Evolutionary conservation across 2,329 filamentous ascomycete species (phyloP).

Genomic region (Calonectria pseudoturangicola): DNA sequence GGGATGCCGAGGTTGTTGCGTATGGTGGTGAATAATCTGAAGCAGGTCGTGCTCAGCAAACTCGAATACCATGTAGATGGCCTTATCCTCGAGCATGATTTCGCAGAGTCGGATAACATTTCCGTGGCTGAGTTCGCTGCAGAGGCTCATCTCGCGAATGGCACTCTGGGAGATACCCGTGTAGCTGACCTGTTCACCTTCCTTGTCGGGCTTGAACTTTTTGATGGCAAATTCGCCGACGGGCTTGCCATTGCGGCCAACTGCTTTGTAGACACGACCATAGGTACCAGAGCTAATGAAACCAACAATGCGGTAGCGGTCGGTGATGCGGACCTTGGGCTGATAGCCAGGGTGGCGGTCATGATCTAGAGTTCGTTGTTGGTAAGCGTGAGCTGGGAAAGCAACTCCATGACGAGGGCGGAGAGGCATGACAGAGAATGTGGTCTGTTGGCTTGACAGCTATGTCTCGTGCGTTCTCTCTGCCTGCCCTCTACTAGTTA

Average conservation of each 20-base stretch:
- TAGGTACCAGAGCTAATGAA: slow-evolving; percentile 99
- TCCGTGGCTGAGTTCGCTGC: slow-evolving; percentile 90
- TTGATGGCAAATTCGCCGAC: slow-evolving; percentile 95
- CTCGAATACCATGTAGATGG: slow-evolving; percentile 99
- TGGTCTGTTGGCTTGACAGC: background rate
- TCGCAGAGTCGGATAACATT: slow-evolving; percentile 95
- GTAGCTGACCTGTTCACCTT: slow-evolving; percentile 95
- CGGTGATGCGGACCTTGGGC: slow-evolving; percentile 90
- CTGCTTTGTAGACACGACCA: slow-evolving; percentile 97
- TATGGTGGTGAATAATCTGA: slow-evolving; percentile 99
- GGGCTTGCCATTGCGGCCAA: slow-evolving; percentile 74
- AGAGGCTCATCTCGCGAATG: slow-evolving; percentile 97
- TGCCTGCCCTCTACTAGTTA: slow-evolving; percentile 19
- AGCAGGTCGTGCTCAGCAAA: slow-evolving; percentile 98
- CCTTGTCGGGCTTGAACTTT: slow-evolving; percentile 99
- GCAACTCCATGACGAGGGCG: slow-evolving; percentile 57
- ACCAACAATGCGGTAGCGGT: slow-evolving; percentile 96
- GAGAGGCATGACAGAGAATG: slow-evolving; percentile 57
- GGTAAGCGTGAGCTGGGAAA: slow-evolving; percentile 55
- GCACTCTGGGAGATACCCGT: slow-evolving; percentile 98
- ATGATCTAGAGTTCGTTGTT: slow-evolving; percentile 66
- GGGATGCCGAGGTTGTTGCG: slow-evolving; percentile 88
- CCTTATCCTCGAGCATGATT: slow-evolving; percentile 98
- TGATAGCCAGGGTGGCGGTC: slow-evolving; percentile 76
- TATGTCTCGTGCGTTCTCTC: slow-evolving; percentile 4